Conservation (phyloP, 306 rosid genomes). For the Prunus persica region DNA sequence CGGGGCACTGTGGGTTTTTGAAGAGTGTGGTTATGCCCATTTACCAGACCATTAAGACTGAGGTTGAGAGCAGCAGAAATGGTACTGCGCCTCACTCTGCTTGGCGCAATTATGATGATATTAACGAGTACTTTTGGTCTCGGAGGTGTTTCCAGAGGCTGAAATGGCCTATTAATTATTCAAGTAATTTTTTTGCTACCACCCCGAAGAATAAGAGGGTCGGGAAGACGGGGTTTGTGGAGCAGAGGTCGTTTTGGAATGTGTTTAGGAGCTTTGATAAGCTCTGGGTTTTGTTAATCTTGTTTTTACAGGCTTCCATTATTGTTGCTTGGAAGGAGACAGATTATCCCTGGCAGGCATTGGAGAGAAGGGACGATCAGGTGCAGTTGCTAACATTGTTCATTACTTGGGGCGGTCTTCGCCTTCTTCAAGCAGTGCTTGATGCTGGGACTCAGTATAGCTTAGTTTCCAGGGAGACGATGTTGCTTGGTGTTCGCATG, state of each 20-base stretch:
- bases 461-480: constrained; percentile 74
- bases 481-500: constrained; percentile 81
- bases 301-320: constrained; percentile 75
- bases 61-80: constrained; percentile 69
- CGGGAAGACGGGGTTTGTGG: constrained; percentile 96
- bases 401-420: constrained; percentile 74
- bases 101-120: constrained; percentile 91
- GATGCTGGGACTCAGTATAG: constrained; percentile 97
- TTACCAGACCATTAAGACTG: constrained; percentile 54
- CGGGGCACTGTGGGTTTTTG: constrained; percentile 65
- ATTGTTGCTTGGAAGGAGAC: constrained; percentile 75
- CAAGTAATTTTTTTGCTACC: constrained; percentile 62
- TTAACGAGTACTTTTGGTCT: constrained; percentile 89
- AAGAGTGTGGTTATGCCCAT: constrained; percentile 73
- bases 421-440: constrained; percentile 80
- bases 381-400: constrained; percentile 71
- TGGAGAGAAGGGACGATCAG: constrained; percentile 55
- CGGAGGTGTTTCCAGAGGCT: constrained; percentile 71
- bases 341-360: constrained; percentile 52
- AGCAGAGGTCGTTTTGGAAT: constrained; percentile 96
- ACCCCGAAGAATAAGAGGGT: constrained; percentile 53
- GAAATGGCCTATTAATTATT: constrained; percentile 54
- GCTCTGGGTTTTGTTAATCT: constrained; percentile 76
- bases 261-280: constrained; percentile 80
- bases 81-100: constrained; percentile 94